phyloP scores from a whole-genome alignment of 768 basidiomycete species.

The Mycena albidolilacea region DNA sequence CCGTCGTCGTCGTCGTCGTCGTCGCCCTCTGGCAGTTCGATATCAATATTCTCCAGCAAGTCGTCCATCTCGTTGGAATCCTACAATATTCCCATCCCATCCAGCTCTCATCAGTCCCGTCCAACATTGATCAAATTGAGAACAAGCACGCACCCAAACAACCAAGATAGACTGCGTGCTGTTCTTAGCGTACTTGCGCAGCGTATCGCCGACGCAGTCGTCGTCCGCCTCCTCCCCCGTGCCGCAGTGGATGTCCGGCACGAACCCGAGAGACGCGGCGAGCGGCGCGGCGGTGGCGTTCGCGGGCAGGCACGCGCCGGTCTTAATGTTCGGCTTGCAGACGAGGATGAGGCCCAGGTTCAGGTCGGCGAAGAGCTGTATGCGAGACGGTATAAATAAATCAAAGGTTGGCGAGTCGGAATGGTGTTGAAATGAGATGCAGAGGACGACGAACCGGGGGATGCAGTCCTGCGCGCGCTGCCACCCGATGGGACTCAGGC shows the following conservation, averaged over 20 bases:
- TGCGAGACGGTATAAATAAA: background rate
- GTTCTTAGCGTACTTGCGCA: background rate
- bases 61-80: background rate
- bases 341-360: background rate
- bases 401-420: background rate
- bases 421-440: background rate
- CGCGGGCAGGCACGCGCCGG: background rate
- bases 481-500: constrained; percentile 2
- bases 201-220: background rate
- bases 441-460: background rate
- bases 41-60: background rate
- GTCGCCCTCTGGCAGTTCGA: background rate
- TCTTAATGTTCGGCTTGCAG: background rate
- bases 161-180: background rate
- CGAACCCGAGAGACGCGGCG: background rate
- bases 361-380: background rate
- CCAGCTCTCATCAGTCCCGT: no score
- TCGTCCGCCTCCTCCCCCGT: background rate
- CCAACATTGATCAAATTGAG: no score
- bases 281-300: background rate
- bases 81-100: background rate
- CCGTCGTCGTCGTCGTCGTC: background rate
- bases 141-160: constrained; percentile 2
- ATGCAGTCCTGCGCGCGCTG: constrained; percentile 1
- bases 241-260: background rate